phyloP scores from a whole-genome alignment of 495 filamentous ascomycete genomes.

The Podospora fimiseda region DNA sequence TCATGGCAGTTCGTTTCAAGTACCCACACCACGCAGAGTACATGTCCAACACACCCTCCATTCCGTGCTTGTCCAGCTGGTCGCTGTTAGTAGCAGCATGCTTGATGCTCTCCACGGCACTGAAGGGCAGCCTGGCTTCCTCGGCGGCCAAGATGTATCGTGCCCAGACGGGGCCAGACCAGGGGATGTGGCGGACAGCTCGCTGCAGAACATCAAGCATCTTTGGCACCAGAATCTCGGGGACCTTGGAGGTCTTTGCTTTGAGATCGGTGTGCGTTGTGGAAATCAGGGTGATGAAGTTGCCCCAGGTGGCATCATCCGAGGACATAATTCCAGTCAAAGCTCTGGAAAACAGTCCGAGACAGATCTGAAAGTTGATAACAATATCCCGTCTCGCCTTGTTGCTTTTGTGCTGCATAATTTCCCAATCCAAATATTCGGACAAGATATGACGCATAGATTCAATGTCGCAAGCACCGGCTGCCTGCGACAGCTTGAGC shows the following conservation, averaged over 20 bases:
- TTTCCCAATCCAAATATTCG: slow-evolving; percentile 83
- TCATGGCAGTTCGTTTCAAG: slow-evolving; percentile 73
- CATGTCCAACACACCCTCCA: slow-evolving; percentile 81
- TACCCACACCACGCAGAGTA: slow-evolving; percentile 91
- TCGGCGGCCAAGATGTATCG: slow-evolving; percentile 79
- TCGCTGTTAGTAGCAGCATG: slow-evolving; percentile 81
- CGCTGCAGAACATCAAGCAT: slow-evolving; percentile 51
- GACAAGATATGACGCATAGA: slow-evolving; percentile 53
- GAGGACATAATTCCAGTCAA: slow-evolving; percentile 59
- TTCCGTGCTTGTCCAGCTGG: slow-evolving; percentile 61
- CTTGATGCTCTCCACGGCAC: slow-evolving; percentile 82
- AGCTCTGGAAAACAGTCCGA: slow-evolving; percentile 73
- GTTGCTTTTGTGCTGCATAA: slow-evolving; percentile 46
- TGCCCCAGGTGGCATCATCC: slow-evolving; percentile 68
- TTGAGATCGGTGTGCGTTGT: slow-evolving; percentile 32
- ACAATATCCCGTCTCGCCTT: slow-evolving; percentile 36
- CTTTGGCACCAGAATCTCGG: slow-evolving; percentile 33
- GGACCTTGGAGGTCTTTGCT: slow-evolving; percentile 26
- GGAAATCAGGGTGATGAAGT: slow-evolving; percentile 67
- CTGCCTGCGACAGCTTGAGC: slow-evolving; percentile 54
- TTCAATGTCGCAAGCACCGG: slow-evolving; percentile 50
- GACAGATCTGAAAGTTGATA: slow-evolving; percentile 52
- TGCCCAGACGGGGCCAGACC: slow-evolving; percentile 87
- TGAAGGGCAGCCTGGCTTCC: slow-evolving; percentile 61
- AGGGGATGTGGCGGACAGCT: slow-evolving; percentile 82